phyloP scores from a whole-genome alignment of 2,329 filamentous ascomycete genomes.

The Trichoderma lentiforme region DNA sequence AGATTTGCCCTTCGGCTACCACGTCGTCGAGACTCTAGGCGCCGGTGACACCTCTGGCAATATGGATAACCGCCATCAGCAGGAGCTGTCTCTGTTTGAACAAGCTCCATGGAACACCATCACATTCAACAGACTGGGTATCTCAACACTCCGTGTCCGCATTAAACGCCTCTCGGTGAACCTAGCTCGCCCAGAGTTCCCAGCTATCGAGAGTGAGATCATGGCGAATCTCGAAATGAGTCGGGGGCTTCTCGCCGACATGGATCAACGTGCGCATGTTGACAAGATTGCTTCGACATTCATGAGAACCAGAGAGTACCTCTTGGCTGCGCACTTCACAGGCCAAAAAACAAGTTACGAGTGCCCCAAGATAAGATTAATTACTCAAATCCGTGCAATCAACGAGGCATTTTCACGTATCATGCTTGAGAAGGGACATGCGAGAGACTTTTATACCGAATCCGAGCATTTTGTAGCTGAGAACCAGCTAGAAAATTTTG shows the following conservation, averaged over 20 bases:
- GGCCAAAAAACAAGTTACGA: constrained; percentile 29
- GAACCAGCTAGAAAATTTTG: not conserved
- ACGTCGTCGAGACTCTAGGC: constrained; percentile 46
- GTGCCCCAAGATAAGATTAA: constrained; percentile 31
- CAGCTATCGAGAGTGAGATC: constrained; percentile 35
- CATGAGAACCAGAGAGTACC: constrained; percentile 26
- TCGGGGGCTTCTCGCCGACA: constrained; percentile 21
- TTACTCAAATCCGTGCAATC: constrained; percentile 37
- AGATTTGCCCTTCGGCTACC: constrained; percentile 46
- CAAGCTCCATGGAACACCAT: constrained; percentile 35
- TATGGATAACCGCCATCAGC: constrained; percentile 29
- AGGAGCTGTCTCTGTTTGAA: constrained; percentile 39
- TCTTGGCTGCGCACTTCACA: constrained; percentile 37
- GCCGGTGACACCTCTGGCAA: constrained; percentile 39
- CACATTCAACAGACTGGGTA: constrained; percentile 31
- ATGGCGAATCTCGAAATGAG: constrained; percentile 14
- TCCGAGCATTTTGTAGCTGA: rapidly evolving
- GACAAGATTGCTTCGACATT: constrained; percentile 34
- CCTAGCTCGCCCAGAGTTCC: constrained; percentile 39
- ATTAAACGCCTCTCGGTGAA: constrained; percentile 39
- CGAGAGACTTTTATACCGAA: not conserved
- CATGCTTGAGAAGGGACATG: constrained; percentile 28
- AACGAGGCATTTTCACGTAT: constrained; percentile 35
- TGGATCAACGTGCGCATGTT: constrained; percentile 39
- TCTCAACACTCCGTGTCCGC: constrained; percentile 33